phyloP scores from a whole-genome alignment of 495 filamentous ascomycete species.

The Chaetomium cochliodes region DNA sequence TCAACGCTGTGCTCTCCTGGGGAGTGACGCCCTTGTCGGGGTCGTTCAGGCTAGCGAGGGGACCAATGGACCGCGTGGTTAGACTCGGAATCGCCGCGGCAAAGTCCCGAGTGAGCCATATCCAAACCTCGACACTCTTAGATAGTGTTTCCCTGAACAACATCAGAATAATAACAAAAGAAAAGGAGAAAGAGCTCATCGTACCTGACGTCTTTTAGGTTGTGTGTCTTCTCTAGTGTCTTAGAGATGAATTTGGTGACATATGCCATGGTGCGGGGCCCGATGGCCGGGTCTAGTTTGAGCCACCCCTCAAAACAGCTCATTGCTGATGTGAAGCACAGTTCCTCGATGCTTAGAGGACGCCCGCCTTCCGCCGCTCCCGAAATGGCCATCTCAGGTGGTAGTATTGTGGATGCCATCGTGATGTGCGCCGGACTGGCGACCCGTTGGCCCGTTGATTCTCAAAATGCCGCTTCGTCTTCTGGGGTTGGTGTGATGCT shows the following conservation, averaged over 20 bases:
- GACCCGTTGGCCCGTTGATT: not conserved
- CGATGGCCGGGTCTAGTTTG: constrained; percentile 48
- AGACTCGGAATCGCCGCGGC: constrained; percentile 40
- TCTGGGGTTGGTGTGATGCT: no score
- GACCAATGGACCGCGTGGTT: constrained; percentile 41
- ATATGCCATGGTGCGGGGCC: constrained; percentile 47
- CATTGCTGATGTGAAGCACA: constrained; percentile 52
- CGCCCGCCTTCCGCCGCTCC: constrained; percentile 14
- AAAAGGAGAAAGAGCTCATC: constrained; percentile 19
- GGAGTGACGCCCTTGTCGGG: constrained; percentile 54
- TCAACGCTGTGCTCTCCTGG: constrained; percentile 65
- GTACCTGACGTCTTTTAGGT: constrained; percentile 53
- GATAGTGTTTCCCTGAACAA: constrained; percentile 53
- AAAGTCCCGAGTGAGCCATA: constrained; percentile 54
- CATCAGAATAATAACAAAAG: constrained; percentile 1
- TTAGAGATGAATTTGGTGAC: constrained; percentile 51
- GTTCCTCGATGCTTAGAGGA: constrained; percentile 49
- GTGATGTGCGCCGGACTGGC: not conserved
- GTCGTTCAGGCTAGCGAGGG: constrained; percentile 35
- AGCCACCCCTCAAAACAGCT: constrained; percentile 58
- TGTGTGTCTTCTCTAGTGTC: constrained; percentile 55
- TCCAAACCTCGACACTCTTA: constrained; percentile 64
- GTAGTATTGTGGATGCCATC: not conserved
- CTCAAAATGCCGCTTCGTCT: not conserved
- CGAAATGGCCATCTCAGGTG: constrained; percentile 5